Evolutionary conservation across 164 flowering plant genomes (phyloP).

Genomic region (Magnolia officinalis): DNA sequence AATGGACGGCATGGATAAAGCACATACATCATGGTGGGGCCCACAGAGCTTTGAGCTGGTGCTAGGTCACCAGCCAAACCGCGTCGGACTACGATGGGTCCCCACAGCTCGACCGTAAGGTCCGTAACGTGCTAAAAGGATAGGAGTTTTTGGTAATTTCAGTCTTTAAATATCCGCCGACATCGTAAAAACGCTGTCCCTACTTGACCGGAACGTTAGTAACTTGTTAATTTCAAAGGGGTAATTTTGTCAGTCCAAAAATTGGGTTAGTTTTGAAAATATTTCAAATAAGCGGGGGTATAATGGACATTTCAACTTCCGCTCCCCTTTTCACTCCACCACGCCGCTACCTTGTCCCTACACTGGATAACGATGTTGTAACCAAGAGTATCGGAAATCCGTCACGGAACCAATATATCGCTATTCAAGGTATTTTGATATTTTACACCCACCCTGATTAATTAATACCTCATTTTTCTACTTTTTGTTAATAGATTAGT

Average conservation of each 20-base stretch:
- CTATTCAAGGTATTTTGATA: background rate
- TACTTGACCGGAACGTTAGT: background rate
- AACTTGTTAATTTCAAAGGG: background rate
- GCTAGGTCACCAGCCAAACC: background rate
- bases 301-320: conserved; percentile 1
- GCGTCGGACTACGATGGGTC: background rate
- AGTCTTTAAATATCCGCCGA: background rate
- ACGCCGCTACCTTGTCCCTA: conserved; percentile 13
- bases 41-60: background rate
- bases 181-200: background rate
- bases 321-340: background rate
- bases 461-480: background rate
- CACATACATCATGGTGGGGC: background rate
- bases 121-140: background rate
- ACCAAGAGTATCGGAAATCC: conserved; percentile 9
- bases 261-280: background rate
- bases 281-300: background rate
- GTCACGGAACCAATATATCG: background rate
- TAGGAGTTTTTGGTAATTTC: background rate
- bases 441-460: background rate
- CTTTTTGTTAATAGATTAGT: too few relatives aligned
- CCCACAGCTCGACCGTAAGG: background rate
- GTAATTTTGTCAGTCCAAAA: too few relatives aligned
- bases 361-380: conserved; percentile 15
- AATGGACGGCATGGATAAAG: too few relatives aligned